Base-by-base conservation (phyloP, 345 rosid genomes). In the Euclidium syriacum region DNA sequence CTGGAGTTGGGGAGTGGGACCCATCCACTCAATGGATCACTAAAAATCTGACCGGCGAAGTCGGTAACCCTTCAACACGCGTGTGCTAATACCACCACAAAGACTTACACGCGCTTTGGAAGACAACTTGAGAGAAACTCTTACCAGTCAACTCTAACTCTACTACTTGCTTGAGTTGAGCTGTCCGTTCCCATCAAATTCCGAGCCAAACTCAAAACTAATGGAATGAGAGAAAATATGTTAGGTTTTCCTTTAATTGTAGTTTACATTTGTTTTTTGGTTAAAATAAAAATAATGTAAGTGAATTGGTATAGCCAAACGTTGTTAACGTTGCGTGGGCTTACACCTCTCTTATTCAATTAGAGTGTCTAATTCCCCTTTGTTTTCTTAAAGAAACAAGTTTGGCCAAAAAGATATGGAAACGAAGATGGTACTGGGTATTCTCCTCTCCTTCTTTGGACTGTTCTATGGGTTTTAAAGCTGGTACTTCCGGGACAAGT, bases 141-240 rank as follows among this genome's bases (percentile, higher is more conserved):
- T 24, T 60, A 61, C 73, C 64, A 70, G 63, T 46, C 68, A 62
- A 54, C 64, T 61, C 49, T 17, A 62, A 54, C 64, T 61, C 49
- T 17, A 25, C 62, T 46, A 24, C 57, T 53, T 62, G 54, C 67
- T 39, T 54, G 24, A 7, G 8, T 32, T 40, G 7, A 16, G 38
- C 46, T 54, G 62, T 65, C 62, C 2, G n/a, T 17, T 29, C 20
- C 29, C 16, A 56, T 35, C 12, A n/a, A 46, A 17, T 11, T 53
- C 26, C 17, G 46, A 42, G 27, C 62, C 47, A 44, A 33, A 34
- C 10, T 22, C 46, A 42, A 19, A 43, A 39, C 16, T 19, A 19
- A 5, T 52, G 16, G 23, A 16, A 15, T 12, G 10, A 5, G 20
- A 36, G 7, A 16, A 24, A 33, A 29, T 60, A 47, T 48, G 33